A percentile compares a stretch with the other conserved stretches of the same genome.
These are phyloP conservation scores for Thielaviopsis populi DNA, from an alignment of 2,329 filamentous ascomycete genomes.

Conservation along the genomic window DNA sequence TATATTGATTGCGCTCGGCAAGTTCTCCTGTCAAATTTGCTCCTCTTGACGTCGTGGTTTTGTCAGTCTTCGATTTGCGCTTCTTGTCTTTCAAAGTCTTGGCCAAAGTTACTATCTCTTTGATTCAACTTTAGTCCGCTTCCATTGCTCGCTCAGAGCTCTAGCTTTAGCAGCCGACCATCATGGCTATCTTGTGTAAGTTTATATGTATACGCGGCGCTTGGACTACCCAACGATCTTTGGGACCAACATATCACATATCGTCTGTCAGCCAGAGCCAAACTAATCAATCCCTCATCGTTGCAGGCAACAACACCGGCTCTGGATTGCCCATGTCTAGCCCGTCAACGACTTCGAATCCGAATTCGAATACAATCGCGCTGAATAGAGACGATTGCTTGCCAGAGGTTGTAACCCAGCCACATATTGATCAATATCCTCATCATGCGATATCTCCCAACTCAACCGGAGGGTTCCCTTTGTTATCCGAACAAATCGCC, in stretches of 20 bases:
- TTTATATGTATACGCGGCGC: neutral
- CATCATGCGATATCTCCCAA: neutral
- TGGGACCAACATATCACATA: neutral
- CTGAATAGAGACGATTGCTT: neutral
- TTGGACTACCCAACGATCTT: neutral
- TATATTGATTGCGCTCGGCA: neutral
- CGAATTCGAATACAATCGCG: neutral
- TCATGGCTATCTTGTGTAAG: slow-evolving; percentile 1
- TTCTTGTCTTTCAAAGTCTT: neutral
- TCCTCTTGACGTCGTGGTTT: neutral
- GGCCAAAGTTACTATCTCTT: too few species aligned
- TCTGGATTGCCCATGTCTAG: neutral
- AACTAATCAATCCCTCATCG: neutral
- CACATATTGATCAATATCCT: neutral
- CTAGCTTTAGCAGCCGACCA: neutral
- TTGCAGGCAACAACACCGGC: neutral
- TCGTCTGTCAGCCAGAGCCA: neutral
- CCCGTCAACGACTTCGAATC: neutral
- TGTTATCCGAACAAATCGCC: neutral
- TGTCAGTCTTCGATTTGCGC: neutral
- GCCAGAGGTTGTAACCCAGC: neutral
- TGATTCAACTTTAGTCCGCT: too few species aligned
- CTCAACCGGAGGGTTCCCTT: neutral
- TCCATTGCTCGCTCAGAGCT: too few species aligned
- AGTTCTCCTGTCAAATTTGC: neutral